Base-by-base conservation (phyloP, 2,329 filamentous ascomycete genomes). In the Epicoccum sorghinum region DNA sequence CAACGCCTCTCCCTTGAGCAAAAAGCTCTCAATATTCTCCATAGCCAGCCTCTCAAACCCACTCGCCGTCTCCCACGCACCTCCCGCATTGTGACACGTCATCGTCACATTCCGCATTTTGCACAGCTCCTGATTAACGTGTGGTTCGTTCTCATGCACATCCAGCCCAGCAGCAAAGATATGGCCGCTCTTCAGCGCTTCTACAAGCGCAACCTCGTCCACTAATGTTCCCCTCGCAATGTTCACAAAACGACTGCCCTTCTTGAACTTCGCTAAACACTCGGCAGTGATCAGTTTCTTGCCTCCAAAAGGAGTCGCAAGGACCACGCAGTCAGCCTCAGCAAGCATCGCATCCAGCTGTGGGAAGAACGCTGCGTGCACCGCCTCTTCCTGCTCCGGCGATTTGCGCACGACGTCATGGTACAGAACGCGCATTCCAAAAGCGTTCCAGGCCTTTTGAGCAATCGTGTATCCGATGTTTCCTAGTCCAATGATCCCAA, bases 11-110 rank as follows among this genome's bases (percentile, higher is more conserved):
- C 36, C 45, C 5, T 40, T 48, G 4, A 25, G 7, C 18, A 48
- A 6, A 18, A 40, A 47, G 12, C 29, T 48, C 37, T 41, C 27
- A 4, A 48, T 35, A 68, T 89, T 90, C 64, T 84, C 77, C 81
- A 89, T 88, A 32, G 82, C 83, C 68, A 89, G 65, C 70, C 83
- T 80, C 75, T 89, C 87, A 60, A 89, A 88, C 3, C 83, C 85
- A 13, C 82, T 70, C 62, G 86, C 84, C 56, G 86, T 86, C 69
- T 88, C 85, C 13, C 88, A 78, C 27, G 86, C 87, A 3, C 85
- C 85, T 0, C 86, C 86, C 1, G 86, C 87, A 61, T 88, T 88
- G 67, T 89, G 87, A 49, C 84, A 83, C 13, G 86, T 84, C 47
- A 89, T 67, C 73, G 86, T 79, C 0, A 83, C 83, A 58, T 79